Evolutionary conservation across 345 rosid genomes (phyloP).

Genomic region (Pugionium cornutum): DNA sequence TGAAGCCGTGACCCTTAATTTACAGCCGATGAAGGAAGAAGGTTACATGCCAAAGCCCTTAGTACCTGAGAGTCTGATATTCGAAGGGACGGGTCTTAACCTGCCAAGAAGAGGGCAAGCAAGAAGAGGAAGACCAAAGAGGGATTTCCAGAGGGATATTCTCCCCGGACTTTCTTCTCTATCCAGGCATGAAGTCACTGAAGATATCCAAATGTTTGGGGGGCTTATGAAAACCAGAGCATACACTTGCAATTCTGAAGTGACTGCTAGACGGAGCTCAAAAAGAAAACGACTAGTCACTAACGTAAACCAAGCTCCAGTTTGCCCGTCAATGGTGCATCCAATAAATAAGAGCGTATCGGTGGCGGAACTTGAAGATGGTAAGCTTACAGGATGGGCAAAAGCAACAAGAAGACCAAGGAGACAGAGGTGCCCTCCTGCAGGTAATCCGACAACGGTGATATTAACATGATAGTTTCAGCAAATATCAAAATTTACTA

Average conservation of each 20-base stretch:
- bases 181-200: constrained; percentile 67
- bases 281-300: constrained; percentile 30
- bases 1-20: constrained; percentile 63
- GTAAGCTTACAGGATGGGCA: constrained; percentile 40
- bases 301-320: constrained; percentile 34
- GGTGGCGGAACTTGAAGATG: constrained; percentile 36
- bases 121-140: constrained; percentile 85
- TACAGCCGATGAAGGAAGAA: constrained; percentile 46
- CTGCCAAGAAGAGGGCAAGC: constrained; percentile 68
- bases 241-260: constrained; percentile 46
- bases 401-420: constrained; percentile 42
- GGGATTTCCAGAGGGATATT: constrained; percentile 93
- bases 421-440: constrained; percentile 38
- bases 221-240: constrained; percentile 73
- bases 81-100: constrained; percentile 49
- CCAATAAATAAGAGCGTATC: constrained; percentile 27
- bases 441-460: constrained; percentile 36
- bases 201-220: constrained; percentile 80
- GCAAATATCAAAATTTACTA: constrained; percentile 5
- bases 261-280: constrained; percentile 31
- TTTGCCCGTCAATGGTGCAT: constrained; percentile 16
- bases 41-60: constrained; percentile 82
- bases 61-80: constrained; percentile 57
- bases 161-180: constrained; percentile 80
- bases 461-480: constrained; percentile 32